Evolutionary conservation across 305 asterid genomes (phyloP), one percentile per base, ranked within the genome.

Genomic region (Fraxinus latifolia): DNA sequence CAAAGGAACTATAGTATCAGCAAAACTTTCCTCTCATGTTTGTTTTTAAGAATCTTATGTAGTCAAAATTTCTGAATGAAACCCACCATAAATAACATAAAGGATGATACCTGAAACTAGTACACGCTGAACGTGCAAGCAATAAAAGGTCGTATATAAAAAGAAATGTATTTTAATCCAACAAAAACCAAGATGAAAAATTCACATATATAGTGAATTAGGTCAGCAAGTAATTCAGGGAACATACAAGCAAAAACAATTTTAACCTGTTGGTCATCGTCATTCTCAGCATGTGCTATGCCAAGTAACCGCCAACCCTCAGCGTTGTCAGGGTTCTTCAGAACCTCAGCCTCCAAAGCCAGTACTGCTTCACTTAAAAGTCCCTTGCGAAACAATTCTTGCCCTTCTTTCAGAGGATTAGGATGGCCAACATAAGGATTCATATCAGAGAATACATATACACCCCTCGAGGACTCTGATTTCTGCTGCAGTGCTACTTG

Each of bases 261-360:
- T 14, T 58, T 37, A 74, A 95, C 99, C 98, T 97, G 99, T 81
- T 95, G 97, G 86, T 97, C 99, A 71, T 96, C 99, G 85, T 96
- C 99, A 84, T 97, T 97, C 88, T 95, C 99, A 19, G 99, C 99
- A 90, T 97, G 96, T 33, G 98, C 94, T 87, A 95, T 91, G 84
- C 99, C 99, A 82, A 97, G 98, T 85, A 95, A 87, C 92, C 98
- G 92, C 98, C 99, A 97, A 60, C 98, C 99, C 92, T 97, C 99
- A 27, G 99, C 90, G 88, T 95, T 97, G 37, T 93, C 97, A 62
- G 97, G 96, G 83, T 97, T 97, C 89, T 97, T 97, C 87, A 97
- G 84, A 83, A 97, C 99, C 91, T 97, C 99, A 81, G 99, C 99
- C 91, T 95, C 99, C 85, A 95, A 87, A 71, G 99, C 98, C 90